Evolutionary conservation across 495 filamentous ascomycete species (phyloP).

Genomic region (Ascodesmis nigricans): DNA sequence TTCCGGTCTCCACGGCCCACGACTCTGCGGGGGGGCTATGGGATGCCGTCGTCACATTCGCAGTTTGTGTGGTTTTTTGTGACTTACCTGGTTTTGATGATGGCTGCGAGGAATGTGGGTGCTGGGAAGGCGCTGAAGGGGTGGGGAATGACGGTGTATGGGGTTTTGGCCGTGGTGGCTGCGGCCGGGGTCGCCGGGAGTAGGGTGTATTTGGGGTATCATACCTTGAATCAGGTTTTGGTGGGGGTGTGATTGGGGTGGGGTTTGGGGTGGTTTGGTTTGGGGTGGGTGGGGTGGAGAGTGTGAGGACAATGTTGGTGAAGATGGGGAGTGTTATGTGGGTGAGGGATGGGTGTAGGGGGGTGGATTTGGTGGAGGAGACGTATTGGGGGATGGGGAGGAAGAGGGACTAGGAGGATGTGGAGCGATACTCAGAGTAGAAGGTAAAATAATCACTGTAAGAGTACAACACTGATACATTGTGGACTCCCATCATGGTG

Average conservation of each 20-base stretch:
- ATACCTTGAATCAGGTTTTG: constrained; percentile 69
- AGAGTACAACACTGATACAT: no score
- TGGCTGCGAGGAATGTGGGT: constrained; percentile 50
- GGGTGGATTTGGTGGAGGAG: no score
- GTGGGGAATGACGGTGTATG: constrained; percentile 23
- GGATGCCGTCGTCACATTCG: constrained; percentile 96
- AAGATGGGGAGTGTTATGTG: no score
- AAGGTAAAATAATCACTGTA: no score
- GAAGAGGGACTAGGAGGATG: no score
- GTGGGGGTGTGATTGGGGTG: constrained; percentile 50
- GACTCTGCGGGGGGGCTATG: constrained; percentile 80
- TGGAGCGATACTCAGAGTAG: no score
- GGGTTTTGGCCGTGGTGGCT: constrained; percentile 31
- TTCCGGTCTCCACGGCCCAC: constrained; percentile 43
- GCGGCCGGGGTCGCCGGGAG: constrained; percentile 56
- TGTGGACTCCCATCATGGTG: no score
- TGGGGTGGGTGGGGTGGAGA: constrained; percentile 36
- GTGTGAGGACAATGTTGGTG: no score
- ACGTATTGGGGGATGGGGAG: no score
- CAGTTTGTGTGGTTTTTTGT: constrained; percentile 87
- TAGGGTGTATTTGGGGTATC: constrained; percentile 79
- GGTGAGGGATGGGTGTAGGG: no score
- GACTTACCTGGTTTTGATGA: constrained; percentile 57
- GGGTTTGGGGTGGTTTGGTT: constrained; percentile 65
- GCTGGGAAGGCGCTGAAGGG: constrained; percentile 7